Evolutionary conservation across 2,329 filamentous ascomycete genomes (phyloP).

Genomic region (Talaromyces piceae): DNA sequence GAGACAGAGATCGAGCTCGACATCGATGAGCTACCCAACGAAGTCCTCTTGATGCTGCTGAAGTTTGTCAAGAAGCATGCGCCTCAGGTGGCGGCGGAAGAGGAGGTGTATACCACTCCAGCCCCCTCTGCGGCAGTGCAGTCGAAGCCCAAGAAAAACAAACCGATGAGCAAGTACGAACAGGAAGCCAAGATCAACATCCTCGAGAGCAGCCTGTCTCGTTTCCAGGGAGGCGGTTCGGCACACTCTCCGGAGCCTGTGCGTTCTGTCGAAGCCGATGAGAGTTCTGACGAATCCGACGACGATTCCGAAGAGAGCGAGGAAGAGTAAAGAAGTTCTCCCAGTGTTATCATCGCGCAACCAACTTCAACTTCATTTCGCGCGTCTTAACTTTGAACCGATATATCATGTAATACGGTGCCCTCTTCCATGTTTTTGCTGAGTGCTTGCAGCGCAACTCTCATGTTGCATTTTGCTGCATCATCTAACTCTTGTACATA

Average conservation of each 20-base stretch:
- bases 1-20: slow-evolving; percentile 43
- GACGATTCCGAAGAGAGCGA: slow-evolving; percentile 45
- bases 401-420: not conserved
- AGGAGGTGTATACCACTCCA: slow-evolving; percentile 21
- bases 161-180: slow-evolving; percentile 46
- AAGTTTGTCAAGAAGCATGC: slow-evolving; percentile 43
- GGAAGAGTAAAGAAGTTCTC: slow-evolving; percentile 35
- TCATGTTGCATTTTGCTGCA: not conserved
- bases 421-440: not conserved
- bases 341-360: not conserved
- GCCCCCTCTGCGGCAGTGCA: slow-evolving; percentile 24
- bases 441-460: not conserved
- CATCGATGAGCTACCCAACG: slow-evolving; percentile 43
- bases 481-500: slow-evolving; percentile 2
- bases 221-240: slow-evolving; percentile 36
- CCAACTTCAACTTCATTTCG: not conserved
- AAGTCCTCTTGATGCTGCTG: slow-evolving; percentile 39
- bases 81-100: slow-evolving; percentile 36
- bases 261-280: slow-evolving; percentile 36
- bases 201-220: slow-evolving; percentile 39
- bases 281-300: slow-evolving; percentile 42
- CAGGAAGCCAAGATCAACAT: slow-evolving; percentile 45
- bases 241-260: slow-evolving; percentile 37
- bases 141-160: slow-evolving; percentile 44
- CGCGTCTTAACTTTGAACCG: not conserved